phyloP scores from a whole-genome alignment of 1,284 basidiomycete genomes.

The Sanghuangporus weigelae region DNA sequence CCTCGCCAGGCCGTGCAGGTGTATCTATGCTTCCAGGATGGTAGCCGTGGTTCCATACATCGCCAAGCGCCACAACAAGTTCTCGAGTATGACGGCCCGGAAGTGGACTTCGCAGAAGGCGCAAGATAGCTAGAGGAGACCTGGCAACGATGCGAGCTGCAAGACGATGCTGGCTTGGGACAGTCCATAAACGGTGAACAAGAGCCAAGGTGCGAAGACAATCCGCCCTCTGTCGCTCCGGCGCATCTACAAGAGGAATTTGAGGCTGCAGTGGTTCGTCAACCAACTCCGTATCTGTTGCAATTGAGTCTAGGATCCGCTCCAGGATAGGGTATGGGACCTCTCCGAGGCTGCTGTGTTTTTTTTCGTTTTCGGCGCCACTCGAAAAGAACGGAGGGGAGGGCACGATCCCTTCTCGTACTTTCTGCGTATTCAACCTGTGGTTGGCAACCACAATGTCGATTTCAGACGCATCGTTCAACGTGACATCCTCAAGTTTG shows the following conservation, averaged over 20 bases:
- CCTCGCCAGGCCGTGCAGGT: slow-evolving; percentile 7
- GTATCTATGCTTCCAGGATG: slow-evolving; percentile 1
- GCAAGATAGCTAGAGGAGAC: slow-evolving; percentile 8
- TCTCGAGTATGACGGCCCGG: slow-evolving; percentile 14
- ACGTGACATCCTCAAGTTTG: slow-evolving; percentile 2
- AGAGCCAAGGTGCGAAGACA: slow-evolving; percentile 8
- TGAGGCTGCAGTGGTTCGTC: slow-evolving; percentile 13
- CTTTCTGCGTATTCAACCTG: background rate
- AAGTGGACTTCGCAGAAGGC: slow-evolving; percentile 12
- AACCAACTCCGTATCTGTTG: slow-evolving; percentile 7
- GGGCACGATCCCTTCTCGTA: background rate
- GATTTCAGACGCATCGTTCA: slow-evolving; percentile 11
- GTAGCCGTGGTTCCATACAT: slow-evolving; percentile 8
- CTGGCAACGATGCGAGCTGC: slow-evolving; percentile 8
- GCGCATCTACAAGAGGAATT: slow-evolving; percentile 8
- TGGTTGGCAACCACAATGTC: slow-evolving; percentile 8
- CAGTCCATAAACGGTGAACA: slow-evolving; percentile 17
- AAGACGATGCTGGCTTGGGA: slow-evolving; percentile 14
- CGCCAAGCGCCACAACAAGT: slow-evolving; percentile 12
- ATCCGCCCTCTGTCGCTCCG: slow-evolving; percentile 6
- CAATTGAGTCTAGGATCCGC: slow-evolving; percentile 12
- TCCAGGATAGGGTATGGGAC: slow-evolving; percentile 16
- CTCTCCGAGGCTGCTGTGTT: background rate
- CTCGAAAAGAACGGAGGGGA: background rate
- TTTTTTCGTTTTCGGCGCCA: background rate